Conservation (phyloP, 2,329 filamentous ascomycete species). For the Boeremia exigua region DNA sequence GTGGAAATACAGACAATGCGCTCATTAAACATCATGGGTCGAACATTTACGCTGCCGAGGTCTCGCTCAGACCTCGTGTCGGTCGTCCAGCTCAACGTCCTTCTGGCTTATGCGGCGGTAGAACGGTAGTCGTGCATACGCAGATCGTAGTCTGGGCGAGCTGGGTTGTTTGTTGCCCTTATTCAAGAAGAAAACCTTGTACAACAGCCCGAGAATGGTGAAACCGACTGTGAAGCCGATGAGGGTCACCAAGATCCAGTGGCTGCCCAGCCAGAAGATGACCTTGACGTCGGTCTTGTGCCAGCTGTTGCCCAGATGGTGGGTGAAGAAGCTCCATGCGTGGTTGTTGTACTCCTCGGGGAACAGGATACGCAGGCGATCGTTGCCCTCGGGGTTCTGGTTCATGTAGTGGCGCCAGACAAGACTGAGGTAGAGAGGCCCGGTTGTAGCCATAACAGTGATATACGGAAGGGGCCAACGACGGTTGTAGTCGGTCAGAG, state of each 20-base stretch:
- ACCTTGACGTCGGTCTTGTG: constrained; percentile 67
- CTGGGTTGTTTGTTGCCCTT: constrained; percentile 24
- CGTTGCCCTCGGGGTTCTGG: constrained; percentile 54
- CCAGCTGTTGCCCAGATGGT: constrained; percentile 70
- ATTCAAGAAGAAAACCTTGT: constrained; percentile 57
- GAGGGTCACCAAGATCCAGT: constrained; percentile 64
- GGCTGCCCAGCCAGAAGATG: constrained; percentile 67
- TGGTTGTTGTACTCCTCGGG: constrained; percentile 72
- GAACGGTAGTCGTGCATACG: constrained; percentile 41
- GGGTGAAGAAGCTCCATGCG: constrained; percentile 74
- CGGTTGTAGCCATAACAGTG: constrained; percentile 80
- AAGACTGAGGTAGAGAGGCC: constrained; percentile 76
- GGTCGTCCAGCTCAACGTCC: constrained; percentile 43
- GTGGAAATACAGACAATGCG: constrained; percentile 10
- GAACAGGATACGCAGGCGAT: constrained; percentile 71
- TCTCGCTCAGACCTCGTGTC: constrained; percentile 41
- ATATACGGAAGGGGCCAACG: constrained; percentile 75
- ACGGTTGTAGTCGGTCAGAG: constrained; percentile 70
- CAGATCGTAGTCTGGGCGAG: constrained; percentile 25
- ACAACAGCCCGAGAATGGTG: constrained; percentile 57
- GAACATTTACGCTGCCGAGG: neutral
- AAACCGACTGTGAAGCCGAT: constrained; percentile 61
- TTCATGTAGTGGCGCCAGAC: constrained; percentile 77
- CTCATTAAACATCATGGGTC: constrained; percentile 12
- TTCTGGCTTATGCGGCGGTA: constrained; percentile 48